Evolutionary conservation across 805 yeast species (phyloP), one percentile per base, ranked within the genome.

Genomic region (Tetrapisispora iriomotensis): DNA sequence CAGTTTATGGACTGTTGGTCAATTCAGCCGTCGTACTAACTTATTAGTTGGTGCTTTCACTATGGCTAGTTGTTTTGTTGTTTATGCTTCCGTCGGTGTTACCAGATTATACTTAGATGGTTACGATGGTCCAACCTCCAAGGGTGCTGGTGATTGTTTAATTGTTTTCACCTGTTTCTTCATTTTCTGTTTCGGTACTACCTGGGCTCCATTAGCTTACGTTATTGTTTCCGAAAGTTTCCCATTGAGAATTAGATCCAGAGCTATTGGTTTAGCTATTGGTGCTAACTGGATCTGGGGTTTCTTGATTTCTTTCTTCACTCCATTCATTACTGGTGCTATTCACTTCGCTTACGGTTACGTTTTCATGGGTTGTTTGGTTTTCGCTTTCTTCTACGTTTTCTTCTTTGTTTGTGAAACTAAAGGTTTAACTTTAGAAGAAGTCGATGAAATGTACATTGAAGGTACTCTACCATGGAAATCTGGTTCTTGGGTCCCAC

Each of bases 361-460:
- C 54, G 74, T 61, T 34, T 66, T 66, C 50, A 56, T 72, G 37
- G 80, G 79, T 4, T 74, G 79, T 57, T 61, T 74, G 56, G 53
- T 73, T 24, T 69, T 61, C 39, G 52, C 68, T 12, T 47, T 79
- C 54, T 65, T 78, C 58, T 83, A 78, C 60, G 80, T 81, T 38
- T 74, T 68, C 68, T 75, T 82, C 68, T 70, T 69, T 49, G 75
- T 83, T 45, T 75, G 75, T 52, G 87, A 81, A 62, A 83, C 92
- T 40, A 75, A 73, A 65, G 90, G 90, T 44, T 72, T 82, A 50
- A 71, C 82, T 34, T 71, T 83, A 60, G 92, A 82, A 63, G 84
- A 82, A 62, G 82, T 82, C 48, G 86, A 82, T 59, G 78, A 71
- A 55, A 60, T 77, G 62, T 68, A 63, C 50, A 51, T 68, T 30